Evolutionary conservation across 2,329 filamentous ascomycete genomes (phyloP), one percentile per base, ranked within the genome.

Genomic region (Podosphaera fusca): DNA sequence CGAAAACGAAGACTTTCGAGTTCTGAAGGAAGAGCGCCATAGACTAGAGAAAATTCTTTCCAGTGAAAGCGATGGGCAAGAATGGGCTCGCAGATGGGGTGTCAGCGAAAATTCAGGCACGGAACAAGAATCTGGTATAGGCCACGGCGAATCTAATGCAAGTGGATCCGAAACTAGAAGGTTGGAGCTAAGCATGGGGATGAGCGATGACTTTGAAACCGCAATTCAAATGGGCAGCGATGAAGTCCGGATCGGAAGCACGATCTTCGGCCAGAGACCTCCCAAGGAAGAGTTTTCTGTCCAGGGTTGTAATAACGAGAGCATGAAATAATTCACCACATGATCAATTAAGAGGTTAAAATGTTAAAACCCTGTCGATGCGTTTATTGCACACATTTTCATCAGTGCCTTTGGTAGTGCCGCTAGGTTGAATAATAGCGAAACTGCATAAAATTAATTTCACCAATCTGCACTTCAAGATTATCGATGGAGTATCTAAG

Each of bases 131-230:
- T 66, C 88, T 58, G 21, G 21, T 21, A 21, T 21, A 21, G 21
- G 21, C 21, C 21, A 21, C 21, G 21, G 21, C 21, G 21, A 21
- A 21, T 21, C 21, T 21, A 21, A 21, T 21, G 21, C 21, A 21
- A 21, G 21, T 21, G 21, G 21, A 21, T 21, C 21, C 21, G 78
- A 74, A 0, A 60, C 59, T 1, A 63, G 79, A n/a, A 75, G 75
- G 59, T 67, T 95, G 64, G 88, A 95, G 73, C 69, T 96, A 70
- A 95, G 89, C 70, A 98, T 98, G 90, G 90, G 90, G 5, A 98
- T 98, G 92, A 95, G 88, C 67, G 81, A 87, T 66, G 92, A 98
- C 69, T 98, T 90, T 69, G 89, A 95, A 72, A 85, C 83, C 6
- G 92, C 92, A 0, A 82, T 96, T 65, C 71, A 70, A 10, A 73